phyloP scores from a whole-genome alignment of 1,284 basidiomycete species.

The Malassezia sympodialis region DNA sequence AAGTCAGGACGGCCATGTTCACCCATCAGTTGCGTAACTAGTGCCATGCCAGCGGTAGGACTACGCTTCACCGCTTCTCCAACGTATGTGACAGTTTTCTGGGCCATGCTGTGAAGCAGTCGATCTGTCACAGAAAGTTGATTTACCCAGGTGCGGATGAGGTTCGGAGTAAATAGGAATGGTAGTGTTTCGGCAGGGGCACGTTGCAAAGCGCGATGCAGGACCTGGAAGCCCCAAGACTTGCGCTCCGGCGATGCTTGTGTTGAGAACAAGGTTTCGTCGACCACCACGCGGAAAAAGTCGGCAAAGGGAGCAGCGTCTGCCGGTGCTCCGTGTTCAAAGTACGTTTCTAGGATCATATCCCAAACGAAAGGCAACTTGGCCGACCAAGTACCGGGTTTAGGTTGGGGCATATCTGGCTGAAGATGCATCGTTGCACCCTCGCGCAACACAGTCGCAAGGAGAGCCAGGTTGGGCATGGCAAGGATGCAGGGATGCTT shows the following conservation, averaged over 20 bases:
- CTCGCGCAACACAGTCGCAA: conserved; percentile 56
- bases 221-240: conserved; percentile 89
- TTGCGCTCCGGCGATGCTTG: conserved; percentile 78
- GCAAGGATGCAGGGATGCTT: conserved; percentile 62
- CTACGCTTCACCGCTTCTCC: conserved; percentile 65
- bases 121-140: conserved; percentile 78
- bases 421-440: conserved; percentile 25
- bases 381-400: conserved; percentile 62
- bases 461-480: conserved; percentile 59
- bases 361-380: conserved; percentile 89
- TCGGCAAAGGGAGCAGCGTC: conserved; percentile 69
- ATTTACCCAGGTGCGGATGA: conserved; percentile 94
- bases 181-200: conserved; percentile 62
- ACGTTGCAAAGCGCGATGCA: conserved; percentile 67
- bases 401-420: conserved; percentile 31
- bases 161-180: conserved; percentile 84
- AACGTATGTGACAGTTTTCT: conserved; percentile 55
- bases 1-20: conserved; percentile 77
- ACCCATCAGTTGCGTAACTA: conserved; percentile 77
- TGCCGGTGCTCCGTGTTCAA: conserved; percentile 52
- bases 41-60: conserved; percentile 69
- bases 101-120: conserved; percentile 75
- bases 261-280: conserved; percentile 78
- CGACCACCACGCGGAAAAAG: conserved; percentile 79
- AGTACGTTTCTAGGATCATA: conserved; percentile 64